Evolutionary conservation across 208 protist species (phyloP), one percentile per base, ranked within the genome.

Genomic region (Borovskyia barvae): DNA sequence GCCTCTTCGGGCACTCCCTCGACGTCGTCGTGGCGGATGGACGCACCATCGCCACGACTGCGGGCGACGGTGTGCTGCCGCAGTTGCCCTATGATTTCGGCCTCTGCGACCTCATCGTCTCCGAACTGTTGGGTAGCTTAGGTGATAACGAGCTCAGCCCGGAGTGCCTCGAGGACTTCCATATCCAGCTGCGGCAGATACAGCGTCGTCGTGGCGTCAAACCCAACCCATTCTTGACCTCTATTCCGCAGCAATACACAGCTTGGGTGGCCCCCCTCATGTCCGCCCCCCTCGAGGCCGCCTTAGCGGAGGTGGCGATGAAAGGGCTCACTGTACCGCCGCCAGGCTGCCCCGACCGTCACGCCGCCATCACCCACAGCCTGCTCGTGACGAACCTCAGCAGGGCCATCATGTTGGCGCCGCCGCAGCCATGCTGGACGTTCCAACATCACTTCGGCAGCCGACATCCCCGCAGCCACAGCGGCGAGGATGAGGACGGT

Each of bases 81-180:
- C n/a, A n/a, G n/a, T 51, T 90, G 35, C 83, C 87, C 4, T n/a
- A 25, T 0, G 68, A 86, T 59, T 89, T 87, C 64, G 89, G 89
- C 0, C 56, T 85, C 17, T 97, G 96, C 15, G 97, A 99, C 66
- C 78, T 99, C 15, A 66, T 99, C 19, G 92, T 99, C 3, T 95
- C 86, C 17, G 98, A 99, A 83, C 85, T 99, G 50, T 86, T 99
- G 3, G 98, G 98, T 47, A 99, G 97, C 17, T 98, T 99, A 41
- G 98, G 98, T 24, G 98, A 99, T 79, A 99, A 99, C 66, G 98
- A 99, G 75, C 87, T 99, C 8, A 99, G 96, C 56, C 98, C 98
- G 11, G 98, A 99, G 89, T 99, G 98, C 69, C 69, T 99, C 11
- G 98, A 99, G 66, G 97, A 82, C 20, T 92, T 92, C 61, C 58